Evolutionary conservation across 495 filamentous ascomycete species (phyloP), one percentile per base, ranked within the genome.

Genomic region (Penicillium cinerascens): DNA sequence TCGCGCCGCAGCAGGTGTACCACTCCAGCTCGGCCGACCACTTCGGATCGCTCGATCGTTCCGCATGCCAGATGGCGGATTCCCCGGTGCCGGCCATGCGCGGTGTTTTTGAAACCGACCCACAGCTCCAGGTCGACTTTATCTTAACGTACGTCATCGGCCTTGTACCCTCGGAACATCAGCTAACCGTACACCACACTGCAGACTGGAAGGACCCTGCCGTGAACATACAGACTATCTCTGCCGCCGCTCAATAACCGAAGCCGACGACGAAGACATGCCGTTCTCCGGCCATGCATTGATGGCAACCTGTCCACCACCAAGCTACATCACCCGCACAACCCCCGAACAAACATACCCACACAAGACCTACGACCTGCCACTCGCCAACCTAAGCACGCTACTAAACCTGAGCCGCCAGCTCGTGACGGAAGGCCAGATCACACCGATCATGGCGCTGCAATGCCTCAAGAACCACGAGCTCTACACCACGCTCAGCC

Each of bases 391-490:
- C 59, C 78, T 97, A 37, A 66, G 82, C 27, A 91, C 87, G 41
- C 76, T 97, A 37, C 80, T 96, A 45, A 87, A 95, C 65, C 78
- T 95, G 46, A 95, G 91, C 72, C 81, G 84, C 59, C 81, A 87
- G 58, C 78, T 97, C 6, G 85, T 92, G 51, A 82, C 95, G 0
- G 91, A 95, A 53, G 89, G 89, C 21, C 93, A 98, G 70, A 87
- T 98, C 65, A 96, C 92, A n/a, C 93, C 93, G 0, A 87, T 97
- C 48, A 93, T 93, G 90, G 92, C 92, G 1, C 92, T 92, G 80
- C 86, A 89, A 52, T 85, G 85, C 68, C 78, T 98, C 25, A 77
- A 88, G 42, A 77, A 76, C 42, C 84, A 97, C 67, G 81, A 84
- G 52, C 70, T 85, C 42, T 82, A 92, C 48, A 55, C 52, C 2